These are phyloP conservation scores for Phaeoacremonium minimum DNA, from an alignment of 2,329 filamentous ascomycete species.

Conservation along the genomic window DNA sequence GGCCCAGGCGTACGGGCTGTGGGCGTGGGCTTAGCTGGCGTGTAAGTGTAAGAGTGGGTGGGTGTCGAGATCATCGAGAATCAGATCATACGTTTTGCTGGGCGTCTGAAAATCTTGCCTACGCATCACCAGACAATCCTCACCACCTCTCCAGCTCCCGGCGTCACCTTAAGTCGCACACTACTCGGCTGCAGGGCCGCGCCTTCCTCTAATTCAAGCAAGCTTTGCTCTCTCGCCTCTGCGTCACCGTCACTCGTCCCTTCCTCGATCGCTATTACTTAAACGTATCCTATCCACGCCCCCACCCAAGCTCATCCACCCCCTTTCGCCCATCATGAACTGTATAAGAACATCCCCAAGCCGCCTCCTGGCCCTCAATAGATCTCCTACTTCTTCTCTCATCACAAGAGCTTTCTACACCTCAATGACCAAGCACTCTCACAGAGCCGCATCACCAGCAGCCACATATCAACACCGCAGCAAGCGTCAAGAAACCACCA, in stretches of 20 bases:
- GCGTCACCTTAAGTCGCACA: background rate
- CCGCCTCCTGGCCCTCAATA: background rate
- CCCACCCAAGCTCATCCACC: background rate
- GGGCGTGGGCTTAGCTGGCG: background rate
- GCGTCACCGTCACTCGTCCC: background rate
- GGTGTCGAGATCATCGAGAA: background rate
- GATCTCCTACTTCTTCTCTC: background rate
- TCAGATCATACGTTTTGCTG: background rate
- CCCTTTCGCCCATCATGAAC: background rate
- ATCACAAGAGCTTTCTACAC: background rate
- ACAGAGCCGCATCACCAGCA: background rate
- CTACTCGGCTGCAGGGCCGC: background rate
- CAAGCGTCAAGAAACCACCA: constrained; percentile 16
- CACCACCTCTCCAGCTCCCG: background rate
- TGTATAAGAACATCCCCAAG: background rate
- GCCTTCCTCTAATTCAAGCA: background rate
- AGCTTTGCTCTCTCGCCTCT: background rate
- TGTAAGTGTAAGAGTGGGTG: background rate
- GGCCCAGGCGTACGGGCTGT: background rate
- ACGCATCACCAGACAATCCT: background rate
- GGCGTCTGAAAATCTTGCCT: background rate
- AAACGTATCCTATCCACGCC: too few relatives aligned
- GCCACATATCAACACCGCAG: background rate
- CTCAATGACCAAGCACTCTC: background rate
- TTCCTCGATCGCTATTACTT: too few relatives aligned